Evolutionary conservation across 2,329 filamentous ascomycete species (phyloP).

Genomic region (Nothophoma quercina): DNA sequence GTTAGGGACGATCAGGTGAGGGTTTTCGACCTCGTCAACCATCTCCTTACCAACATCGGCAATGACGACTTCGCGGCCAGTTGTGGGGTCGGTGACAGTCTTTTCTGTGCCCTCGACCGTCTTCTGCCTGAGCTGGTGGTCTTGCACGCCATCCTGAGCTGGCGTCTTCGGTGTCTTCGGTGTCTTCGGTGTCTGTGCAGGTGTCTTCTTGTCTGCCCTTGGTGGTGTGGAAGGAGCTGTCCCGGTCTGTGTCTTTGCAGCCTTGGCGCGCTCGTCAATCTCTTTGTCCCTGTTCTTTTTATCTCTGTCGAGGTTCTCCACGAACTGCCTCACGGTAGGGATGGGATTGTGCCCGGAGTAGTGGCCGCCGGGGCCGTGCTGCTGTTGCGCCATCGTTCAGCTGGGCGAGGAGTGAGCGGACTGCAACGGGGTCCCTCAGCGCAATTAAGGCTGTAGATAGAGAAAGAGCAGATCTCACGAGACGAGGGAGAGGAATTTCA

Average conservation of each 20-base stretch:
- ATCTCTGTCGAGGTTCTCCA: conserved; percentile 78
- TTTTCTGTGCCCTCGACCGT: conserved; percentile 60
- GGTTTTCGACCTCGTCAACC: conserved; percentile 74
- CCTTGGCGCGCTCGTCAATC: conserved; percentile 67
- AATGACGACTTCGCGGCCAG: conserved; percentile 84
- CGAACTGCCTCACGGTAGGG: conserved; percentile 85
- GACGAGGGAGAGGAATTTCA: not conserved
- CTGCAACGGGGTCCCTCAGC: conserved; percentile 8
- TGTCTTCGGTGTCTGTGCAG: conserved; percentile 25
- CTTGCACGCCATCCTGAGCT: conserved; percentile 44
- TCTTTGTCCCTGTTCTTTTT: conserved; percentile 77
- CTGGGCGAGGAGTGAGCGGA: not conserved
- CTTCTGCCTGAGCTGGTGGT: conserved; percentile 58
- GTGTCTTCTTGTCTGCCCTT: conserved; percentile 52
- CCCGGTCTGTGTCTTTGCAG: conserved; percentile 52
- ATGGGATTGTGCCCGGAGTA: conserved; percentile 86
- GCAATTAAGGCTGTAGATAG: conserved; percentile 20
- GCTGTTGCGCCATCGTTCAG: conserved; percentile 56
- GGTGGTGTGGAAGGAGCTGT: conserved; percentile 30
- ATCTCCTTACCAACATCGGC: conserved; percentile 78
- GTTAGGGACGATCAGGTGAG: conserved; percentile 83
- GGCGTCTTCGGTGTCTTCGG: conserved; percentile 35
- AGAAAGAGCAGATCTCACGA: conserved; percentile 1
- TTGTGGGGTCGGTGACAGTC: conserved; percentile 83
- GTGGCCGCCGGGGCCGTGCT: conserved; percentile 65